Conservation (phyloP, 805 yeast species). For the Vanderwaltozyma verrucispora region DNA sequence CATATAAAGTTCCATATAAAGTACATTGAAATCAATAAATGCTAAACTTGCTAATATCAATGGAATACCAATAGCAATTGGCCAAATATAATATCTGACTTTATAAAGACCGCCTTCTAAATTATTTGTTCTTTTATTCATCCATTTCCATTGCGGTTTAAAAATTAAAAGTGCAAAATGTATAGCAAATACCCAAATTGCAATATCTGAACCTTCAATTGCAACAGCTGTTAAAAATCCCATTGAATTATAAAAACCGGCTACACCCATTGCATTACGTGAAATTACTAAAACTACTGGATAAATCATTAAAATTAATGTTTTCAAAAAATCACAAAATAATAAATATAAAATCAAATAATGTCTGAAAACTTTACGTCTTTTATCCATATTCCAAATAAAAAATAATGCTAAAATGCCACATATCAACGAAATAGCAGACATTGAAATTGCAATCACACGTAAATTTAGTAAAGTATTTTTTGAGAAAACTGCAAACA, state of each 20-base stretch:
- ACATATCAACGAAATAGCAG: conserved; percentile 38
- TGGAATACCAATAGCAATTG: conserved; percentile 50
- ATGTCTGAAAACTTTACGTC: conserved; percentile 55
- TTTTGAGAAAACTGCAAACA: conserved; percentile 20
- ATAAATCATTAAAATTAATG: conserved; percentile 53
- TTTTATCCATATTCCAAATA: conserved; percentile 52
- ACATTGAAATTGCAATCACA: conserved; percentile 38
- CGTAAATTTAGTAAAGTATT: conserved; percentile 21
- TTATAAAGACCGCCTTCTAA: conserved; percentile 68
- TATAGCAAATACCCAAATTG: conserved; percentile 71
- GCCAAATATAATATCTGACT: conserved; percentile 48
- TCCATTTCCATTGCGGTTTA: conserved; percentile 42
- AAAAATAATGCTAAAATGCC: conserved; percentile 55
- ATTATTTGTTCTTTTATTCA: conserved; percentile 28
- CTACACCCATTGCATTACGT: conserved; percentile 4
- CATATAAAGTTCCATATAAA: conserved; percentile 8
- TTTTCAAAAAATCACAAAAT: conserved; percentile 68
- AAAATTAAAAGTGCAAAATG: conserved; percentile 72
- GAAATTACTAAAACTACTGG: conserved; percentile 47
- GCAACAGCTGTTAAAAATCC: conserved; percentile 77
- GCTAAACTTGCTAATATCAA: conserved; percentile 61
- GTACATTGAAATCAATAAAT: conserved; percentile 35
- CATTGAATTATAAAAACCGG: conserved; percentile 47
- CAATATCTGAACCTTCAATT: conserved; percentile 79
- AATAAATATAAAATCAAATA: conserved; percentile 57